A percentile compares a stretch with the other conserved stretches of the same genome.
Conservation (phyloP, 1,284 basidiomycete species). For the Sporisorium reilianum region DNA sequence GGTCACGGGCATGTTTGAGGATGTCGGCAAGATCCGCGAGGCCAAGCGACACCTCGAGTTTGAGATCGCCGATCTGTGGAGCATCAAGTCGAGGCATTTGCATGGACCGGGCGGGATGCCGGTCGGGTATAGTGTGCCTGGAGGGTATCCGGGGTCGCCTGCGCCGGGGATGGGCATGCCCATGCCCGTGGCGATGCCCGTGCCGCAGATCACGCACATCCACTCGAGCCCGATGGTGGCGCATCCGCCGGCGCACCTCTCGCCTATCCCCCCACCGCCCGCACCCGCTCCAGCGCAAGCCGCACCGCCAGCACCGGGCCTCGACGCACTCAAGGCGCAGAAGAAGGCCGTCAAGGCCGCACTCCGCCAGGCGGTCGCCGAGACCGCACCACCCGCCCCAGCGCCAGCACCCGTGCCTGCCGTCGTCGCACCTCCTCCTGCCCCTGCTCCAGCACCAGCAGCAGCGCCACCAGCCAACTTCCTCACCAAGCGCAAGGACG, state of each 20-base stretch:
- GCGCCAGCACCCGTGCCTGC: constrained; percentile 17
- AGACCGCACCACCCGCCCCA: constrained; percentile 6
- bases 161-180: constrained; percentile 6
- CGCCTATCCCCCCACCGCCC: constrained; percentile 19
- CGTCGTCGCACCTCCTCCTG: constrained; percentile 1
- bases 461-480: constrained; percentile 14
- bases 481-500: constrained; percentile 27
- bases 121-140: constrained; percentile 28
- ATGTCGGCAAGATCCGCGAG: constrained; percentile 63
- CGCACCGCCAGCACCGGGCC: not conserved
- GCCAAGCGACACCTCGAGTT: constrained; percentile 56
- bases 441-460: constrained; percentile 4
- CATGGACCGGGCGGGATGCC: constrained; percentile 5
- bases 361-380: constrained; percentile 35
- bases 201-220: constrained; percentile 23
- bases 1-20: constrained; percentile 62
- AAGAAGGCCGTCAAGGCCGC: constrained; percentile 44
- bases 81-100: constrained; percentile 53
- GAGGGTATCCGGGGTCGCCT: constrained; percentile 21
- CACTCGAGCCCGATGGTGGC: constrained; percentile 16
- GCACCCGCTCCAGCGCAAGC: constrained; percentile 10
- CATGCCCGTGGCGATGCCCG: constrained; percentile 26
- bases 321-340: constrained; percentile 21
- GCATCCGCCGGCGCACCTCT: constrained; percentile 24
- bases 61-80: constrained; percentile 62